A percentile compares a stretch with the other conserved stretches of the same genome.
phyloP scores from a whole-genome alignment of 108 stramenopile species.

The Aurantiochytrium sp. region DNA sequence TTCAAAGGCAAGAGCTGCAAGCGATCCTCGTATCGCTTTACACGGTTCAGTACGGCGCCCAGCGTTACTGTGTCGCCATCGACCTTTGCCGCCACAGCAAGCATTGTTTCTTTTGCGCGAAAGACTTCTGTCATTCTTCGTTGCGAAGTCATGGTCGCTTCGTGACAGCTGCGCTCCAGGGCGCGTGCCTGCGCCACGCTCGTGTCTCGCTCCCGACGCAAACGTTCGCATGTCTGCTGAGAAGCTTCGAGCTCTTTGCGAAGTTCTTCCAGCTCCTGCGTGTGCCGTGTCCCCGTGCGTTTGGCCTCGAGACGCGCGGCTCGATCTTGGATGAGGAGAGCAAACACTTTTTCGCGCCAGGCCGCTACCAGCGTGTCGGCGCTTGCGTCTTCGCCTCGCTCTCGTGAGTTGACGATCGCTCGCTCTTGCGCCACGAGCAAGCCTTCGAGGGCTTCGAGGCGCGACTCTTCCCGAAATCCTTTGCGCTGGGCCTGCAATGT shows the following conservation, averaged over 20 bases:
- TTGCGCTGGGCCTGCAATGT: neutral
- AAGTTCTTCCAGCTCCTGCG: neutral
- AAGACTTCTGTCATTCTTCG: neutral
- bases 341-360: neutral
- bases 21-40: neutral
- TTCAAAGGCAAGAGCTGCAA: neutral
- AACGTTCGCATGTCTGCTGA: neutral
- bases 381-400: neutral
- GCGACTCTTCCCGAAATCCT: neutral
- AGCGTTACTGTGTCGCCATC: neutral
- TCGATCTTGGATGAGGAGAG: neutral
- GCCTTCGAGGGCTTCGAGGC: neutral
- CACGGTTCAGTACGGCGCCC: neutral
- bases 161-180: neutral
- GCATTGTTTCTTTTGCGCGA: neutral
- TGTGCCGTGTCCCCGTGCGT: neutral
- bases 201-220: neutral
- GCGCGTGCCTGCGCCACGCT: neutral
- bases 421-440: neutral
- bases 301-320: neutral
- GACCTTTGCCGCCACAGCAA: neutral
- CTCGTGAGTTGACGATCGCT: neutral
- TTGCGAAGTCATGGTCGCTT: neutral
- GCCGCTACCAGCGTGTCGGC: neutral
- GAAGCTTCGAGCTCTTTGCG: neutral